Evolutionary conservation across 2,329 filamentous ascomycete genomes (phyloP).

Genomic region (Arachnomyces sp.): DNA sequence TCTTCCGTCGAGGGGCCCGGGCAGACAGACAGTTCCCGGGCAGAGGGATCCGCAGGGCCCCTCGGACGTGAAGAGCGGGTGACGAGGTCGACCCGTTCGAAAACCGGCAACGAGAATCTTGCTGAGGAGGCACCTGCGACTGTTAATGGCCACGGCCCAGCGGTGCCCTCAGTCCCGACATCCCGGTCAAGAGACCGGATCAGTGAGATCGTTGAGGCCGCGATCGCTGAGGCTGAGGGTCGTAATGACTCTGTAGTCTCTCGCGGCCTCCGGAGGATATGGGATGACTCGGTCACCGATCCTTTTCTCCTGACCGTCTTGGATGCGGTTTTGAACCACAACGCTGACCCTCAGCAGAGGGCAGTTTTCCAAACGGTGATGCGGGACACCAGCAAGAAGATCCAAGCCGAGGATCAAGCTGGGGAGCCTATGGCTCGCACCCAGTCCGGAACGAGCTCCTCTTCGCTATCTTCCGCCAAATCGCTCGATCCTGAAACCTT

Average conservation of each 20-base stretch:
- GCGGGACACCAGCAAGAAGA: constrained; percentile 20
- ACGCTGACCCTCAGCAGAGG: constrained; percentile 18
- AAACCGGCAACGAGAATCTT: constrained; percentile 7
- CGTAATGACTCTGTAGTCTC: constrained; percentile 22
- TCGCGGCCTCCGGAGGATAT: constrained; percentile 22
- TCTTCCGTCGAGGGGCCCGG: constrained; percentile 9
- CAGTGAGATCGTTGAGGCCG: constrained; percentile 19
- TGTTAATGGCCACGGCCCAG: constrained; percentile 9
- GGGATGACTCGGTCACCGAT: constrained; percentile 22
- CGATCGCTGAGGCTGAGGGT: constrained; percentile 22
- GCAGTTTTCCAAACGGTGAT: constrained; percentile 25
- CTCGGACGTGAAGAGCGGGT: constrained; percentile 3
- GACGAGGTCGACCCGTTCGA: constrained; percentile 5
- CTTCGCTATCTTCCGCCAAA: constrained; percentile 34
- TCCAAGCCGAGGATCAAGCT: constrained; percentile 9
- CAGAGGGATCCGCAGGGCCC: constrained; percentile 3
- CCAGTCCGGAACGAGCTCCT: constrained; percentile 20
- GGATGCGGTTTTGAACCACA: constrained; percentile 22
- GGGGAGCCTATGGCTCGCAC: constrained; percentile 13
- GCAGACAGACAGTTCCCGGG: constrained; percentile 5
- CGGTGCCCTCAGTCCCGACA: constrained; percentile 15
- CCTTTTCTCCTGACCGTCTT: constrained; percentile 25
- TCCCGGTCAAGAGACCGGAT: constrained; percentile 18
- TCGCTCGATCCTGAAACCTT: constrained; percentile 29
- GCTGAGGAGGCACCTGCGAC: constrained; percentile 13